A percentile compares a stretch with the other conserved stretches of the same genome.
Conservation (phyloP, 78 protist species). For the Bigelowiella natans region DNA sequence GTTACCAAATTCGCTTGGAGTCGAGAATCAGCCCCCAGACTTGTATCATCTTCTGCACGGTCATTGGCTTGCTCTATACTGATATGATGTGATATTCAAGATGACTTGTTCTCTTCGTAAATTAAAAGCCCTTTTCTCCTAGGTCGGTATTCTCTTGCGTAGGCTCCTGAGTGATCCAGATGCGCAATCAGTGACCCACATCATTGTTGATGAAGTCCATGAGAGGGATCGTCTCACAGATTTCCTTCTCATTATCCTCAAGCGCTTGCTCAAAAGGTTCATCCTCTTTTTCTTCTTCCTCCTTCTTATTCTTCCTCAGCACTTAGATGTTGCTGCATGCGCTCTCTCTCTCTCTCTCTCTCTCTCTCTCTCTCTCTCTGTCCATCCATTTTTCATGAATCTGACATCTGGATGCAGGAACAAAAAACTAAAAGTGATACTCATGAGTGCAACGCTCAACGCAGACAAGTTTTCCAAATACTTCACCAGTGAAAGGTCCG, state of each 20-base stretch:
- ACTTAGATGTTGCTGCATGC: too few species aligned
- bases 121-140: too few species aligned
- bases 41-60: neutral
- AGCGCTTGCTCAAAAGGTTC: constrained; percentile 17
- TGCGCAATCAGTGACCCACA: neutral
- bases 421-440: constrained; percentile 14
- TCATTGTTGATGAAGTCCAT: neutral
- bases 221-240: constrained; percentile 29
- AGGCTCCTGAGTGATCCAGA: neutral
- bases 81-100: too few species aligned
- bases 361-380: neutral
- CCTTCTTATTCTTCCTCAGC: too few species aligned
- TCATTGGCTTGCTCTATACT: too few species aligned
- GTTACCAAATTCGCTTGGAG: constrained; percentile 63
- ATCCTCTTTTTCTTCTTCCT: too few species aligned
- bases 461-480: constrained; percentile 57
- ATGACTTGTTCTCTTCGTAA: too few species aligned
- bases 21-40: neutral
- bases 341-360: neutral
- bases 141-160: constrained; percentile 37
- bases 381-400: neutral
- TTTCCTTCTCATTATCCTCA: constrained; percentile 45
- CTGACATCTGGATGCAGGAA: neutral
- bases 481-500: constrained; percentile 28
- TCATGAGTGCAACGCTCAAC: constrained; percentile 72